Evolutionary conservation across 352 stramenopile species (phyloP).

Genomic region (Discostella stelligera): DNA sequence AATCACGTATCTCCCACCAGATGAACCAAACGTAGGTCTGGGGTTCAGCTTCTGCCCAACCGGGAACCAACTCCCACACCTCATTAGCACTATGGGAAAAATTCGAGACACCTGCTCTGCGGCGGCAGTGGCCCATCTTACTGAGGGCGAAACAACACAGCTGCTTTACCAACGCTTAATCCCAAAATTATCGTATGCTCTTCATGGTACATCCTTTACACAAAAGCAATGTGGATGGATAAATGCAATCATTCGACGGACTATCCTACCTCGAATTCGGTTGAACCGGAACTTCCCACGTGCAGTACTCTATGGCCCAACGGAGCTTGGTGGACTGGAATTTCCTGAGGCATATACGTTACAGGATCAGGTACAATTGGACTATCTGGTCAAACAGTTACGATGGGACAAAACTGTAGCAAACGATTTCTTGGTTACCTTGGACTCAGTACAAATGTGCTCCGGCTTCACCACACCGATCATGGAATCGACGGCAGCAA

Average conservation of each 20-base stretch:
- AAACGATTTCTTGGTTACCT: slow-evolving; percentile 9
- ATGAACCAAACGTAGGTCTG: slow-evolving; percentile 7
- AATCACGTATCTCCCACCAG: background rate
- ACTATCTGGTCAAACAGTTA: slow-evolving; percentile 11
- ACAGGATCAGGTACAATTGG: too few species aligned
- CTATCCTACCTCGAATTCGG: background rate
- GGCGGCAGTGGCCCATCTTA: background rate
- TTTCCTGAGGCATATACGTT: too few species aligned
- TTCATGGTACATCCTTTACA: background rate
- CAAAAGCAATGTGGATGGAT: background rate
- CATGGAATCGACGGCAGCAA: background rate
- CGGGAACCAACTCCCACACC: background rate
- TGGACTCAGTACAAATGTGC: slow-evolving; percentile 9
- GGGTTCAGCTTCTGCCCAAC: slow-evolving; percentile 2
- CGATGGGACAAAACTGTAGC: slow-evolving; percentile 15
- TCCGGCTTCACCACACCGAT: slow-evolving; percentile 10
- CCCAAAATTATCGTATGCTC: slow-evolving; percentile 8
- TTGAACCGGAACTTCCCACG: slow-evolving; percentile 9
- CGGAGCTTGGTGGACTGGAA: too few species aligned
- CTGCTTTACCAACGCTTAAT: slow-evolving; percentile 4
- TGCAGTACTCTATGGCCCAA: slow-evolving; percentile 17
- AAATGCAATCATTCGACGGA: background rate
- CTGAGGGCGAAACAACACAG: slow-evolving; percentile 1
- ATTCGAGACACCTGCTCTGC: background rate
- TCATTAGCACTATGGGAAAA: too few species aligned